Evolutionary conservation across 2,329 filamentous ascomycete genomes (phyloP), one percentile per base, ranked within the genome.

Genomic region (Phaeosphaeriaceae sp.): DNA sequence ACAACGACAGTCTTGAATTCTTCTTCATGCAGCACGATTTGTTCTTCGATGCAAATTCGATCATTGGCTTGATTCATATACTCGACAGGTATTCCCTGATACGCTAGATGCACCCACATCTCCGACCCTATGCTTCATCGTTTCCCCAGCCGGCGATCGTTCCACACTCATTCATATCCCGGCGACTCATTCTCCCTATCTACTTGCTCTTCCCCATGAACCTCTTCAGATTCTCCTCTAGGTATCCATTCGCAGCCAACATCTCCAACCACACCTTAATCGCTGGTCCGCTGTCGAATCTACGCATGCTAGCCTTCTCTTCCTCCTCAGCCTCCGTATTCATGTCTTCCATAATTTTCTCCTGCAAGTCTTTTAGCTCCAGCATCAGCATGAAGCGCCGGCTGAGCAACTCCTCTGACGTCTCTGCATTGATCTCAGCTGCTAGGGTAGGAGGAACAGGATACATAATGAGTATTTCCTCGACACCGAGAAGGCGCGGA

Each of bases 231-330:
- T 75, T 68, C 51, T 63, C 53, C 50, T 72, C 72, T 55, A 95
- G 74, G 1, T 86, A 78, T 1, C 86, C 87, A 67, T 89, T 88
- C 58, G 88, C 86, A 1, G 89, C 89, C 56, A 96, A 82, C 60
- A 85, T 86, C 62, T 84, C 84, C 46, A 93, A 76, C 88, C 91
- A 94, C 40, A 78, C 81, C 66, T 91, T 87, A 21, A 94, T 82
- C 0, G 88, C 86, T 0, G 87, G 86, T 0, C 86, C 88, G 69
- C 91, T 91, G 69, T 96, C 91, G 68, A 87, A 84, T 67, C 85
- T 84, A 2, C 88, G 80, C 25, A 83, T 83, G 21, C 79, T 77
- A 3, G 87, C 85, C 48, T 84, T 82, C 47, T 81, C 76, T 21
- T 84, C 80, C 56, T 87, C 85, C 13, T 82, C 81, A 1, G 77